Conservation (phyloP, 495 filamentous ascomycete species). For the Hypoxylon perforatum region DNA sequence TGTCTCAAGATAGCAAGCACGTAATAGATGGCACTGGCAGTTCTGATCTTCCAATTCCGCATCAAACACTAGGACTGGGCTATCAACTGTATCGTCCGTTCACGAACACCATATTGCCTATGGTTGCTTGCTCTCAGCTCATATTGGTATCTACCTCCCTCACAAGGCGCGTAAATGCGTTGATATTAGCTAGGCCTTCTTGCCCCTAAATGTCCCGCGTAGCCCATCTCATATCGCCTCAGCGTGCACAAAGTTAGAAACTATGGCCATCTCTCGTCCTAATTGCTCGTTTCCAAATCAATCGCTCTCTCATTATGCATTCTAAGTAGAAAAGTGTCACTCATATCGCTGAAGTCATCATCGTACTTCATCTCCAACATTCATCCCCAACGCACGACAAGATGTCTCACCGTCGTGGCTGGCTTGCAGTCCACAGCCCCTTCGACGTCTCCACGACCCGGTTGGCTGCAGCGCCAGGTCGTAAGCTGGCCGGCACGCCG, state of each 20-base stretch:
- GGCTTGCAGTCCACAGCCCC: constrained; percentile 50
- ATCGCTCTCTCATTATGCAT: constrained; percentile 32
- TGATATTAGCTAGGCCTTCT: constrained; percentile 4
- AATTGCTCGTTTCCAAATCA: background rate
- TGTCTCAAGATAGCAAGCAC: too few species aligned
- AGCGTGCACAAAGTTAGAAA: constrained; percentile 11
- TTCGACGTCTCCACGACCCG: constrained; percentile 49
- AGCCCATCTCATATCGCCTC: constrained; percentile 19
- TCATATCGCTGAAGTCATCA: background rate
- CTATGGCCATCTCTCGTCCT: background rate
- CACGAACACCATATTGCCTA: constrained; percentile 4
- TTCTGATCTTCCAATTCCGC: background rate
- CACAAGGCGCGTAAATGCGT: constrained; percentile 5
- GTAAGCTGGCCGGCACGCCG: constrained; percentile 44
- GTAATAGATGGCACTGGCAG: too few species aligned
- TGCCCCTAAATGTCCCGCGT: constrained; percentile 21
- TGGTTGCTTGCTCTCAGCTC: background rate
- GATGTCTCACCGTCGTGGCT: constrained; percentile 41
- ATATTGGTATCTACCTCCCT: background rate
- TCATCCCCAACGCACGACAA: too few species aligned
- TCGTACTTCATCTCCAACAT: background rate
- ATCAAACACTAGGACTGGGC: constrained; percentile 9
- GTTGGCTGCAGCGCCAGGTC: constrained; percentile 48
- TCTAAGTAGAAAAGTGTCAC: constrained; percentile 22
- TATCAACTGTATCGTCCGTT: constrained; percentile 1